Evolutionary conservation across 805 yeast species (phyloP), one percentile per base, ranked within the genome.

Genomic region (Lachancea lanzarotensis): DNA sequence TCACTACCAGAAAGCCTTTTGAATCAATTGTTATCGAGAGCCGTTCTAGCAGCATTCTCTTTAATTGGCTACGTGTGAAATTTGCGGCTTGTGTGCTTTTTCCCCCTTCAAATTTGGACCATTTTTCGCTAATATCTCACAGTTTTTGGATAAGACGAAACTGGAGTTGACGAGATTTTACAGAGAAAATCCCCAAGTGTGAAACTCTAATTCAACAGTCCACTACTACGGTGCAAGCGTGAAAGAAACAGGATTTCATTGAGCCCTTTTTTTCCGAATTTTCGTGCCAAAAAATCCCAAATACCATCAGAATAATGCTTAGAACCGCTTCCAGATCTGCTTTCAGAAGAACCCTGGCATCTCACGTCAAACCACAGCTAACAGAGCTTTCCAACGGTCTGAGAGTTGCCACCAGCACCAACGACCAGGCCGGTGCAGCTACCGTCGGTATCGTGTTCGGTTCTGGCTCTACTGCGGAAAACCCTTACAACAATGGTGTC

Each of bases 391-490:
- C 81, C 52, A 84, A 82, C 64, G 95, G 95, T 55, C 68, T 84
- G 49, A 78, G 84, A 49, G 76, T 85, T 53, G 88, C 88, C 50
- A 72, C 87, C 41, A 85, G 82, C 66, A 55, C 74, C 53, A 75
- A 79, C 68, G 75, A 82, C 35, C 56, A 66, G 45, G 48, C 62
- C 13, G 38, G 46, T 46, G 61, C 81, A 32, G 71, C 86, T 40
- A 73, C 87, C 31, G 72, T 82, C 54, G 91, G 93, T 66, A 67
- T 82, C 47, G 84, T 74, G 65, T 70, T 74, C 62, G 84, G 82
- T 54, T 84, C 89, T 42, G 95, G 95, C 65, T 79, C 91, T 40
- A 73, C 89, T 64, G 67, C 84, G 43, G 95, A 85, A 67, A 84
- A 82, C 68, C 73, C 86, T 36, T 84, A 79, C 77, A 82, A 81